phyloP scores from a whole-genome alignment of 2,329 filamentous ascomycete species.

The Phialophora macrospora region DNA sequence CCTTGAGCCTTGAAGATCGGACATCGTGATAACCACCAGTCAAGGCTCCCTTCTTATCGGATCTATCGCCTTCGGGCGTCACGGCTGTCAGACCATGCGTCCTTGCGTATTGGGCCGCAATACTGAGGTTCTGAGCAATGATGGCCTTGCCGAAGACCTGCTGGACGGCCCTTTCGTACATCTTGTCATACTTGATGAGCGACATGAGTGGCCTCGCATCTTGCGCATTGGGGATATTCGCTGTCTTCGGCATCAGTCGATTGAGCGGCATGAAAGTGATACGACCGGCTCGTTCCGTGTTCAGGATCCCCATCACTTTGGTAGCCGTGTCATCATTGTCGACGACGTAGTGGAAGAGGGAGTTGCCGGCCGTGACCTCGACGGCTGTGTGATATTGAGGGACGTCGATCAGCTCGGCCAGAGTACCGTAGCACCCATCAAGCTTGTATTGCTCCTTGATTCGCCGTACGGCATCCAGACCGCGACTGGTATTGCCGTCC shows the following conservation, averaged over 20 bases:
- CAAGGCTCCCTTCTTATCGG: conserved; percentile 92
- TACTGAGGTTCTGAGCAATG: conserved; percentile 84
- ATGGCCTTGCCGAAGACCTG: conserved; percentile 97
- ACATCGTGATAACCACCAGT: conserved; percentile 93
- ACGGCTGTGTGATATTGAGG: conserved; percentile 86
- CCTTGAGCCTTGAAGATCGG: conserved; percentile 82
- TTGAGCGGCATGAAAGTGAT: conserved; percentile 95
- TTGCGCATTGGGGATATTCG: conserved; percentile 80
- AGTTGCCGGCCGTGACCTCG: conserved; percentile 89
- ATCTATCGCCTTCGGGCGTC: conserved; percentile 90
- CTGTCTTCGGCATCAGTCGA: conserved; percentile 70
- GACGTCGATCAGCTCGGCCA: conserved; percentile 91
- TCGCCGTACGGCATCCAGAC: conserved; percentile 82
- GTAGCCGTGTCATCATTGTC: conserved; percentile 89
- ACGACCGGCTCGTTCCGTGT: conserved; percentile 78
- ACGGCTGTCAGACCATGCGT: conserved; percentile 92
- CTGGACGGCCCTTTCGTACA: conserved; percentile 83
- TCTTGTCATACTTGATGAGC: conserved; percentile 78
- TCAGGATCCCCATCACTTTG: conserved; percentile 76
- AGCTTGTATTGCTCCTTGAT: conserved; percentile 80
- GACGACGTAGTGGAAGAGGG: conserved; percentile 94
- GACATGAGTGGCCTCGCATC: conserved; percentile 86
- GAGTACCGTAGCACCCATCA: conserved; percentile 84
- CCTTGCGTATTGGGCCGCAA: conserved; percentile 88
- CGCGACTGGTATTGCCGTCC: conserved; percentile 84